Conservation (phyloP, 2,329 filamentous ascomycete species). For the Periconia sp. region DNA sequence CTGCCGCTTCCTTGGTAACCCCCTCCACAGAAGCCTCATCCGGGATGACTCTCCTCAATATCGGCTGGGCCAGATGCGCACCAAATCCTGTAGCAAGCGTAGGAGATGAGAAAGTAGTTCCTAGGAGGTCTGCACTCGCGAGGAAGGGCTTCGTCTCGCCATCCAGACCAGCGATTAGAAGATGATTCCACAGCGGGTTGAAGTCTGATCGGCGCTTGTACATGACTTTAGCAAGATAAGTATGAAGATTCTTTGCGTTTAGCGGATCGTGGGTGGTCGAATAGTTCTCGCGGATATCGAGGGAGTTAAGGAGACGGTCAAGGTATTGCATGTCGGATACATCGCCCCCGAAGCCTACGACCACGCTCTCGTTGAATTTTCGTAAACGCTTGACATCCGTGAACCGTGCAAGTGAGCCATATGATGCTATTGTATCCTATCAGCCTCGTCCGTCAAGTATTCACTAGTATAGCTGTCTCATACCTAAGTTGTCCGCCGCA, state of each 20-base stretch:
- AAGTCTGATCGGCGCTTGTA: constrained; percentile 95
- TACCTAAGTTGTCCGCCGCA: constrained; percentile 95
- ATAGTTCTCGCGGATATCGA: constrained; percentile 91
- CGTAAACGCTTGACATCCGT: constrained; percentile 95
- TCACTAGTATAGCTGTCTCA: constrained; percentile 22
- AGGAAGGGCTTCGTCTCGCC: constrained; percentile 87
- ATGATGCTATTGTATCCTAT: constrained; percentile 71
- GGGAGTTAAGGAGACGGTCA: constrained; percentile 84
- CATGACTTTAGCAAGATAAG: constrained; percentile 93
- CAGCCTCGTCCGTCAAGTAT: constrained; percentile 6
- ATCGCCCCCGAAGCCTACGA: constrained; percentile 95
- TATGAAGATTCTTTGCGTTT: constrained; percentile 93
- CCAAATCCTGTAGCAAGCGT: constrained; percentile 94
- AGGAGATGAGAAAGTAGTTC: constrained; percentile 87
- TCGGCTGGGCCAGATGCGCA: constrained; percentile 88
- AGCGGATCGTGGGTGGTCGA: constrained; percentile 63
- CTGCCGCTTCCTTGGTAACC: constrained; percentile 77
- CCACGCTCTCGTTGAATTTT: constrained; percentile 79
- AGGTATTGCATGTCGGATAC: constrained; percentile 99
- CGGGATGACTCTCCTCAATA: constrained; percentile 82
- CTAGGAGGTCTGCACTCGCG: constrained; percentile 87
- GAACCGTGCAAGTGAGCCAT: constrained; percentile 94
- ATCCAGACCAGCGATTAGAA: constrained; percentile 83
- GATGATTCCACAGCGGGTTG: constrained; percentile 96
- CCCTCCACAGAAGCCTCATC: constrained; percentile 79